Percentiles rank a stretch among this genome's conserved stretches.
Conservation (phyloP, 2,329 filamentous ascomycete species). For the Ascochyta lentis region DNA sequence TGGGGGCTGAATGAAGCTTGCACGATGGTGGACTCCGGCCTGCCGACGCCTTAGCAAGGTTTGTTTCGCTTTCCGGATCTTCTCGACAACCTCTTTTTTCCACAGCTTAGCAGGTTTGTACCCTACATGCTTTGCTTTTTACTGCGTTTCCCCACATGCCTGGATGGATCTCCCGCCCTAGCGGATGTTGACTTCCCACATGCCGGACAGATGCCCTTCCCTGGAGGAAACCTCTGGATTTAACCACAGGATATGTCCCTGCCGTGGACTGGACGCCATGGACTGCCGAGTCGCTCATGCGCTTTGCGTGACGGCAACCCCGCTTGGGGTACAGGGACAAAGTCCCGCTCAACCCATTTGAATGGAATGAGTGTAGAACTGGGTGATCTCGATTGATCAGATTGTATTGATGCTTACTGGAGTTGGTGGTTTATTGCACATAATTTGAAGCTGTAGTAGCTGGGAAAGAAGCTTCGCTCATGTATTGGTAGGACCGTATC, state of each 20-base stretch:
- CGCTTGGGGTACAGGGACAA: conserved; percentile 26
- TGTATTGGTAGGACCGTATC: conserved; percentile 2
- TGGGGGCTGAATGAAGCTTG: conserved; percentile 40
- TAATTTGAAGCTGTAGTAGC: conserved; percentile 2
- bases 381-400: conserved; percentile 34
- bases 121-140: conserved; percentile 32
- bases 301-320: conserved; percentile 29
- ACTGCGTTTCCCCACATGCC: conserved; percentile 26
- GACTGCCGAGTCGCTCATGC: conserved; percentile 28
- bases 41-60: conserved; percentile 36
- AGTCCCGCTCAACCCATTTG: conserved; percentile 35
- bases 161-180: conserved; percentile 32
- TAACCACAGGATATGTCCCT: conserved; percentile 34
- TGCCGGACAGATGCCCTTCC: conserved; percentile 33
- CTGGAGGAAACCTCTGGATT: conserved; percentile 25
- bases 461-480: background rate
- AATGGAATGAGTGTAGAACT: conserved; percentile 33
- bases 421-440: conserved; percentile 20
- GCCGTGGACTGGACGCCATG: conserved; percentile 31
- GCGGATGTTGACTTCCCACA: conserved; percentile 34
- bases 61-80: conserved; percentile 37
- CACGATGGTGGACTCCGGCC: conserved; percentile 24
- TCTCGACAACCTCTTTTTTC: conserved; percentile 25
- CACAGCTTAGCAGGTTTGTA: conserved; percentile 27
- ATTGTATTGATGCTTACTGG: conserved; percentile 22